A percentile compares a stretch with the other conserved stretches of the same genome.
Conservation (phyloP, 2,329 filamentous ascomycete species). For the Fusarium odoratissimum region DNA sequence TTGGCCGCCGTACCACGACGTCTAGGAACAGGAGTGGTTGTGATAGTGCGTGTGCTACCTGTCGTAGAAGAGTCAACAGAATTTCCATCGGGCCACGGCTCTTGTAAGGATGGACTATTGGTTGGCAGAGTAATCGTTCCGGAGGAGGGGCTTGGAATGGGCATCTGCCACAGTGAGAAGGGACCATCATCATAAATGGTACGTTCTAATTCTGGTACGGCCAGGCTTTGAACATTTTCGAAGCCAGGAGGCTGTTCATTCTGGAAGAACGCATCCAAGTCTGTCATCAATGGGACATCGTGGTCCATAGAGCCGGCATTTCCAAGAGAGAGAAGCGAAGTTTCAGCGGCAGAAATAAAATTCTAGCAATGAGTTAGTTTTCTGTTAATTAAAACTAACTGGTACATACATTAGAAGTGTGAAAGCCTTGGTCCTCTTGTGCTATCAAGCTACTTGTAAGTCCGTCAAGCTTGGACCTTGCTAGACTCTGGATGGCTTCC, state of each 20-base stretch:
- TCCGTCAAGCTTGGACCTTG: neutral
- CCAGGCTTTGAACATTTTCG: accelerated
- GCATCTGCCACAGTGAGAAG: neutral
- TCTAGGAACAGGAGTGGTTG: neutral
- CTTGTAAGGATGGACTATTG: neutral
- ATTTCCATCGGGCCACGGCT: neutral
- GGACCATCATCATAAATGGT: neutral
- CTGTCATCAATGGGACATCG: neutral
- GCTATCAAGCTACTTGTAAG: neutral
- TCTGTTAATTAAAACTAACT: accelerated
- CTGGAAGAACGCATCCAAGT: neutral
- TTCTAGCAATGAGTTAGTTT: neutral
- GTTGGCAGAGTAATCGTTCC: neutral
- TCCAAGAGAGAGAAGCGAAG: neutral
- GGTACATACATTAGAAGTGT: neutral
- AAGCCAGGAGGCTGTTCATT: neutral
- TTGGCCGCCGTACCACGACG: accelerated
- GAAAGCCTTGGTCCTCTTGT: accelerated
- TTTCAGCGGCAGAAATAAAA: neutral
- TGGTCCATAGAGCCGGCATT: neutral
- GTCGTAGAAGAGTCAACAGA: neutral
- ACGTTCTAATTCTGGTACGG: neutral
- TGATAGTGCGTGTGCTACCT: neutral
- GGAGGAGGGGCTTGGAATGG: neutral
- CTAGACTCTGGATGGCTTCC: neutral